Evolutionary conservation across 352 stramenopile genomes (phyloP).

Genomic region (Globisporangium ultimum): DNA sequence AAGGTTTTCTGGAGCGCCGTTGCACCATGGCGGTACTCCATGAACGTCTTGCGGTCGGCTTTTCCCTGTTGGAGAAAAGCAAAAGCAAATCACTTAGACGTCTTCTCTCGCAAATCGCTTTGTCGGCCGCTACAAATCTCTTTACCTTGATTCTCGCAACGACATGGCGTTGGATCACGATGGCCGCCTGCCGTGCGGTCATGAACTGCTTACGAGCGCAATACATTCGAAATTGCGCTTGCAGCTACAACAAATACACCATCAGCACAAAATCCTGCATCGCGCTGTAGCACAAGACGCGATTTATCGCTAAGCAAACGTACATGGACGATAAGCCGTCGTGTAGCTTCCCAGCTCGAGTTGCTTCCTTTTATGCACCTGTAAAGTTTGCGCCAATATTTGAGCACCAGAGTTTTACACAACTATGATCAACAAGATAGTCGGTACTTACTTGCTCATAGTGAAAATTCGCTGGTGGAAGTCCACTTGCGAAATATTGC

Average conservation of each 20-base stretch:
- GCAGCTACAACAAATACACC: slow-evolving; percentile 32
- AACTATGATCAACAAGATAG: not conserved
- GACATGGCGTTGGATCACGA: slow-evolving; percentile 54
- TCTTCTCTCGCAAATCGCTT: not conserved
- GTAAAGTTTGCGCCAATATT: not conserved
- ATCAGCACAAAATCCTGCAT: not conserved
- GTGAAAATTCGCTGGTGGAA: slow-evolving; percentile 75
- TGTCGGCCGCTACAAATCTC: not conserved
- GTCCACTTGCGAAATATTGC: slow-evolving; percentile 67
- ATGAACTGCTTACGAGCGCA: slow-evolving; percentile 49
- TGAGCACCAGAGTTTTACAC: not conserved
- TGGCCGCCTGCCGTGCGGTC: slow-evolving; percentile 24
- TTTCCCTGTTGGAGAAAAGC: slow-evolving; percentile 15
- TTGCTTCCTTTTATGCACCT: slow-evolving; percentile 54
- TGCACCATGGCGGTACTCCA: slow-evolving; percentile 27
- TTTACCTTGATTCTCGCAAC: slow-evolving; percentile 52
- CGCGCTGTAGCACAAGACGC: not conserved
- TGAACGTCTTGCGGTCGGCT: slow-evolving; percentile 26
- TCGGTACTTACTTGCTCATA: slow-evolving; percentile 41
- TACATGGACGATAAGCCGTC: slow-evolving; percentile 66
- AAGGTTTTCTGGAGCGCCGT: slow-evolving; percentile 43
- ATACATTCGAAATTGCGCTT: slow-evolving; percentile 76
- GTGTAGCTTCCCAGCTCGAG: slow-evolving; percentile 62
- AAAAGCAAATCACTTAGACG: not conserved
- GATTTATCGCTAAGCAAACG: not conserved